Base-by-base conservation (phyloP, 2,329 filamentous ascomycete genomes). In the Phyllosticta paracitricarpa region DNA sequence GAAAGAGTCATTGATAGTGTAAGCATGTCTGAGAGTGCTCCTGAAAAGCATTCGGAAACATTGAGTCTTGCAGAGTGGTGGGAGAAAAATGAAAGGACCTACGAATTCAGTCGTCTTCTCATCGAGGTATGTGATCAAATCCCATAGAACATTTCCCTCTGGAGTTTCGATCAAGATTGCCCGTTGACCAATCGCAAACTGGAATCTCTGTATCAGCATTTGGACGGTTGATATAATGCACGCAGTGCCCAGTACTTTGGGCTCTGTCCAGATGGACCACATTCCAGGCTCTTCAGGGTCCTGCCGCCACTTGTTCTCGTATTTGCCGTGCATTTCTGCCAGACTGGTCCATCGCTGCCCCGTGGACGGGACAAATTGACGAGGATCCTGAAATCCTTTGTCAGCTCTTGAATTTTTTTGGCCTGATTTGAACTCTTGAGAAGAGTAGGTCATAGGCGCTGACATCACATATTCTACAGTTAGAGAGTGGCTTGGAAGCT, bases 121-220 rank as follows among this genome's bases (percentile, higher is more conserved):
- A 69, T 92, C 87, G 2, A 94, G 75, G 65, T 85, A 83, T 0
- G 88, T 81, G 61, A 94, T 77, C 64, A 87, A 85, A 72, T 94
- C 90, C 89, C 89, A 95, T 1, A 94, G 81, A 1, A 94, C 73
- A 70, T 92, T 92, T 0, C 89, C 89, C 0, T 72, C 62, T 0
- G 82, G 77, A 0, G 88, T 89, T 57, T 80, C 78, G 12, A 93
- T 76, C 2, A 95, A 76, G 55, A 91, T 80, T 22, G 85, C 85
- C 33, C 89, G 81, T 73, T 94, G 86, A 0, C 89, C 89, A 64
- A 94, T 94, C 59, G 78, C 89, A 63, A 91, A 75, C 71, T 86
- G 67, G 79, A 8, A 9, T 26, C 12, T 48, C 51, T 14, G 7
- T 24, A 30, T 17, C 33, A 33, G 25, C 48, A 57, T 8, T 2